Base-by-base conservation (phyloP, 257 asterid species). In the Ehretia macrophylla region DNA sequence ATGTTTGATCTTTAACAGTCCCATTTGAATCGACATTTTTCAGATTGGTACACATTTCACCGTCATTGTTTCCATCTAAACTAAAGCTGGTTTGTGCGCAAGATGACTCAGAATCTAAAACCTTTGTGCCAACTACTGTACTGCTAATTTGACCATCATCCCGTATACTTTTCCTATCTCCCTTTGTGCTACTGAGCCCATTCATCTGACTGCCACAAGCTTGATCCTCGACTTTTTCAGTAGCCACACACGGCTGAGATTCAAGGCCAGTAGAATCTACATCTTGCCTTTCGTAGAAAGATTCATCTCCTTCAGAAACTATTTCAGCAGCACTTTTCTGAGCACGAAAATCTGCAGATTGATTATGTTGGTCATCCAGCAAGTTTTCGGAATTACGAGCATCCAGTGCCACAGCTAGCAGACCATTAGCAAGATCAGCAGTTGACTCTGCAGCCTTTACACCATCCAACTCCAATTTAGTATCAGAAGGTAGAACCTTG, bases 61-160 rank as follows among this genome's bases (percentile, higher is more conserved):
- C 58, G 14, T 65, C 85, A 73, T 56, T 73, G 55, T 75, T 77
- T 58, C 68, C 80, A 65, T 79, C 84, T 56, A 60, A 17, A 72
- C 72, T 68, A 60, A 58, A 64, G 59, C 75, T 73, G 65, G 85
- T 60, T 51, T 52, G 83, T 14, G 67, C 51, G 78, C 83, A 67
- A 72, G 88, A 75, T 56, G 88, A 83, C 63, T 81, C 85, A 20
- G 85, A 78, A 75, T 81, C 88, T 72, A 84, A 75, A 67, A 73
- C 65, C 61, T 77, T 80, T 22, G 68, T 49, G 46, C 67, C 81
- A 58, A 60, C 54, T 32, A 67, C 71, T 51, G 78, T 66, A 71
- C 60, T 60, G 60, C 51, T 58, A 51, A 59, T 72, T 60, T 64
- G 77, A 72, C 72, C 68, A 39, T 66, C 82, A 55, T 35, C 78